These are phyloP conservation scores for Phytophthora ramorum DNA, from an alignment of 352 stramenopile genomes.

Conservation along the genomic window DNA sequence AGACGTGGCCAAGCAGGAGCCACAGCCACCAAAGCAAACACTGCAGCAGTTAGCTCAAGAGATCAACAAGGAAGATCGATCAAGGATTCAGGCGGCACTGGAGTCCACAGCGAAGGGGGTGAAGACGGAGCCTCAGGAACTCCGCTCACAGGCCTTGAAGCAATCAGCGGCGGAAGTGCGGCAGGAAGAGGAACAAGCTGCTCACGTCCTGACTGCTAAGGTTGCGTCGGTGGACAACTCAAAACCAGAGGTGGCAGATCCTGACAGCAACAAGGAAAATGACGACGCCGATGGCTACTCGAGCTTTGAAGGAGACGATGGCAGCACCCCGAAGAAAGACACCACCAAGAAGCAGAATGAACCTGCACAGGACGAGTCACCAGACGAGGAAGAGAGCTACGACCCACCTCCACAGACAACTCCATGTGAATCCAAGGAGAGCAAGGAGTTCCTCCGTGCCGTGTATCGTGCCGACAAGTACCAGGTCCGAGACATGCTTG, in stretches of 20 bases:
- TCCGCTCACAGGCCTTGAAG: constrained; percentile 26
- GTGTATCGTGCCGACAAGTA: constrained; percentile 68
- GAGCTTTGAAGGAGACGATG: constrained; percentile 64
- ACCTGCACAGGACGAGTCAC: constrained; percentile 11
- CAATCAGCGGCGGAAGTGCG: constrained; percentile 33
- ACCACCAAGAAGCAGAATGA: constrained; percentile 24
- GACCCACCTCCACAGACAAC: constrained; percentile 49
- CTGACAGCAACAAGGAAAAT: constrained; percentile 16
- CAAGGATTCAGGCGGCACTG: constrained; percentile 42
- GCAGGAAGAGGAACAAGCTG: constrained; percentile 41
- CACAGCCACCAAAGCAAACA: constrained; percentile 25
- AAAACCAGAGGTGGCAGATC: constrained; percentile 17
- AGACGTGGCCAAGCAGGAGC: constrained; percentile 54
- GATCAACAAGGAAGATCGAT: constrained; percentile 54
- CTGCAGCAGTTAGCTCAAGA: constrained; percentile 53
- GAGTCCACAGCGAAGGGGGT: constrained; percentile 47
- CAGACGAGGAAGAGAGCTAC: constrained; percentile 31
- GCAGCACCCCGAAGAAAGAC: constrained; percentile 15
- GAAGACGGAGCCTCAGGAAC: constrained; percentile 39
- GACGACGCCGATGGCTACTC: constrained; percentile 60
- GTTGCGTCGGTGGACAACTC: constrained; percentile 9
- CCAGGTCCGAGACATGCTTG: constrained; percentile 61
- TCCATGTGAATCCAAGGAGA: constrained; percentile 53
- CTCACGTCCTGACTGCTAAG: constrained; percentile 18
- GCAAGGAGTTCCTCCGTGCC: constrained; percentile 68